A percentile compares a stretch with the other conserved stretches of the same genome.
Conservation (phyloP, 805 yeast genomes). For the Isabelozyma heimii region DNA sequence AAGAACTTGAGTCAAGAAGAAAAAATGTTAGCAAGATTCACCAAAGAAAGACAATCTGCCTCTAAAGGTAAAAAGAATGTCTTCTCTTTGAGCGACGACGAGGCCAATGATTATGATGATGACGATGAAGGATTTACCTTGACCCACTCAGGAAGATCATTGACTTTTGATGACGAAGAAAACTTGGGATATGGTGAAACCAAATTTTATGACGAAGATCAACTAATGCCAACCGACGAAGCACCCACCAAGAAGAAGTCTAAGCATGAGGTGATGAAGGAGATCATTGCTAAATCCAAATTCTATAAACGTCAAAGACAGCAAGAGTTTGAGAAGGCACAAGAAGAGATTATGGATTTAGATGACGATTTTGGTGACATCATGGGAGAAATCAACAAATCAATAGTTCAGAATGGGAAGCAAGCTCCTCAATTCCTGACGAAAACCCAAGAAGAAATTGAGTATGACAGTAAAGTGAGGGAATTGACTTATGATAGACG, state of each 20-base stretch:
- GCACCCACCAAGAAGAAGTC: slow-evolving; percentile 63
- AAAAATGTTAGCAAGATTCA: slow-evolving; percentile 91
- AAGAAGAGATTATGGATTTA: slow-evolving; percentile 60
- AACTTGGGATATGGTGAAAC: slow-evolving; percentile 19
- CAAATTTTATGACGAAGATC: slow-evolving; percentile 40
- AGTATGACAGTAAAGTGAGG: slow-evolving; percentile 65
- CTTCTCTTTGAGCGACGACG: slow-evolving; percentile 64
- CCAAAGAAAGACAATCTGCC: slow-evolving; percentile 74
- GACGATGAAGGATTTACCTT: slow-evolving; percentile 49
- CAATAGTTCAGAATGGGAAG: slow-evolving; percentile 11
- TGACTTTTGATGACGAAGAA: slow-evolving; percentile 52
- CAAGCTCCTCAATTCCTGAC: slow-evolving; percentile 19
- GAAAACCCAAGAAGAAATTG: slow-evolving; percentile 41
- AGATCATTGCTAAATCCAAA: slow-evolving; percentile 79
- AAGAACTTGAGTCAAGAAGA: slow-evolving; percentile 74
- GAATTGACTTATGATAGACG: slow-evolving; percentile 69
- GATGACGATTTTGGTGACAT: slow-evolving; percentile 75
- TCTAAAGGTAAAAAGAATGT: slow-evolving; percentile 44
- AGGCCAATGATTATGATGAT: slow-evolving; percentile 51
- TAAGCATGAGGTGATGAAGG: slow-evolving; percentile 83
- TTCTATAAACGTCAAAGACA: slow-evolving; percentile 76
- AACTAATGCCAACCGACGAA: slow-evolving; percentile 13
- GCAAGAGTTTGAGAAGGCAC: slow-evolving; percentile 55
- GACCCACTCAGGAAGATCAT: slow-evolving; percentile 76
- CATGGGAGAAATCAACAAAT: slow-evolving; percentile 49